These are phyloP conservation scores for Candida verbasci DNA, from an alignment of 805 yeast genomes.

Conservation along the genomic window DNA sequence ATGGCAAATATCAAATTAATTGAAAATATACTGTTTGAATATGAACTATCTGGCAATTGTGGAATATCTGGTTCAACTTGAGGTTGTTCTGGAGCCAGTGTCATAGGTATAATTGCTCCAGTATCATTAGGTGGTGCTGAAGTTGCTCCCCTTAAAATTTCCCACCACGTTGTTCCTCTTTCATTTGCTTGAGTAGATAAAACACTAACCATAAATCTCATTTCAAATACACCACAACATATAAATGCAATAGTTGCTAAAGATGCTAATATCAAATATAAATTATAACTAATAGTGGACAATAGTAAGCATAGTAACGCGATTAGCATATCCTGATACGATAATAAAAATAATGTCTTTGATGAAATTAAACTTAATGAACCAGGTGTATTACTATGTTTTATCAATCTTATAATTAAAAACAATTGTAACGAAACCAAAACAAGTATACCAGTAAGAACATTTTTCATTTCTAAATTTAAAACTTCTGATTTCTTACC, in stretches of 20 bases:
- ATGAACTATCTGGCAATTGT: constrained; percentile 11
- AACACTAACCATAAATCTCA: constrained; percentile 66
- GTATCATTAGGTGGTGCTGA: constrained; percentile 3
- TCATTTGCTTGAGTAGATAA: constrained; percentile 71
- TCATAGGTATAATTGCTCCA: constrained; percentile 9
- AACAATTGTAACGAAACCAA: constrained; percentile 48
- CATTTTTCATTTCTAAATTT: constrained; percentile 29
- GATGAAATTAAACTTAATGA: constrained; percentile 64
- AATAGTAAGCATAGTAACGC: constrained; percentile 59
- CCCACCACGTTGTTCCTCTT: constrained; percentile 59
- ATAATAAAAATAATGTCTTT: constrained; percentile 52
- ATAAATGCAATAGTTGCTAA: constrained; percentile 67
- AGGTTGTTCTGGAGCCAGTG: constrained; percentile 6
- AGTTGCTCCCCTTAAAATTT: constrained; percentile 55
- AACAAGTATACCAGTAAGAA: constrained; percentile 42
- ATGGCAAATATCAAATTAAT: constrained; percentile 23
- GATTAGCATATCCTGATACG: constrained; percentile 68
- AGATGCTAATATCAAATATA: constrained; percentile 65
- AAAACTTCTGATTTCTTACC: constrained; percentile 61
- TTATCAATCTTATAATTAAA: constrained; percentile 65
- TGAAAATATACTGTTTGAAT: constrained; percentile 23
- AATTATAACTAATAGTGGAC: constrained; percentile 48
- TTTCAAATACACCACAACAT: constrained; percentile 68
- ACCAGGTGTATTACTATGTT: constrained; percentile 72
- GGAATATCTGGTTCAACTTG: constrained; percentile 10